Percentiles rank a stretch among this genome's conserved stretches.
Conservation (phyloP, 2,329 filamentous ascomycete genomes). For the Fusarium neocosmosporiellum region DNA sequence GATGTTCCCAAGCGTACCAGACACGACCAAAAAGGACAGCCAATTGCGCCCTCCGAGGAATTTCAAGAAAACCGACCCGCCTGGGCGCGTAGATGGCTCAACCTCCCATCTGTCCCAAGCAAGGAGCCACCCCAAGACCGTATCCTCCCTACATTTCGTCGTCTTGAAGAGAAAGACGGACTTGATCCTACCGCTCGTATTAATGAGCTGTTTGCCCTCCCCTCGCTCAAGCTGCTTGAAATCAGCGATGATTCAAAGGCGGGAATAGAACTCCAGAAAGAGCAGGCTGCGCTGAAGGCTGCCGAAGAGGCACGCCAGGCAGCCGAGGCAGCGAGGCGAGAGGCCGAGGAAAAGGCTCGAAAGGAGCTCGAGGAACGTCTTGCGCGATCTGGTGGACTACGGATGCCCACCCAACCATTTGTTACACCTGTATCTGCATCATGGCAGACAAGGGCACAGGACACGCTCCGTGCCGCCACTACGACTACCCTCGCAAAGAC, state of each 20-base stretch:
- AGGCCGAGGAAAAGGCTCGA: slow-evolving; percentile 39
- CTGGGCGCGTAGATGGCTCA: slow-evolving; percentile 24
- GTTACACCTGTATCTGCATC: slow-evolving; percentile 43
- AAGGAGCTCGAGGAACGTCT: slow-evolving; percentile 44
- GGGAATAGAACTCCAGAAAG: slow-evolving; percentile 39
- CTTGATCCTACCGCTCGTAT: slow-evolving; percentile 37
- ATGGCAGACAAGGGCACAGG: slow-evolving; percentile 43
- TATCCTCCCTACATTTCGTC: slow-evolving; percentile 5
- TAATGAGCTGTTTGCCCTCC: slow-evolving; percentile 41
- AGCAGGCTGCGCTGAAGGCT: slow-evolving; percentile 37
- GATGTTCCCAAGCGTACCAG: slow-evolving; percentile 36
- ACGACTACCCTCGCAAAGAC: slow-evolving; percentile 56
- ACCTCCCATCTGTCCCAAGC: slow-evolving; percentile 1
- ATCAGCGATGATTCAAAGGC: slow-evolving; percentile 46
- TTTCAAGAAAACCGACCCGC: slow-evolving; percentile 25
- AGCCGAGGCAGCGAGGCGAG: slow-evolving; percentile 40
- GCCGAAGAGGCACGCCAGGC: slow-evolving; percentile 43
- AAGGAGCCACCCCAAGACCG: slow-evolving; percentile 10
- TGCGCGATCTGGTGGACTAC: slow-evolving; percentile 46
- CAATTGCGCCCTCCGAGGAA: background rate
- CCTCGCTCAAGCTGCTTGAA: slow-evolving; percentile 39
- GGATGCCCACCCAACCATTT: slow-evolving; percentile 42
- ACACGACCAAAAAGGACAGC: slow-evolving; percentile 10
- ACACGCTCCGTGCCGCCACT: slow-evolving; percentile 50
- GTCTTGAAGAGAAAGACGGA: slow-evolving; percentile 13